Percentiles rank a stretch among this genome's conserved stretches.
Evolutionary conservation across 805 yeast genomes (phyloP).

Genomic region (Hemisphaericaspora nanyangensis): DNA sequence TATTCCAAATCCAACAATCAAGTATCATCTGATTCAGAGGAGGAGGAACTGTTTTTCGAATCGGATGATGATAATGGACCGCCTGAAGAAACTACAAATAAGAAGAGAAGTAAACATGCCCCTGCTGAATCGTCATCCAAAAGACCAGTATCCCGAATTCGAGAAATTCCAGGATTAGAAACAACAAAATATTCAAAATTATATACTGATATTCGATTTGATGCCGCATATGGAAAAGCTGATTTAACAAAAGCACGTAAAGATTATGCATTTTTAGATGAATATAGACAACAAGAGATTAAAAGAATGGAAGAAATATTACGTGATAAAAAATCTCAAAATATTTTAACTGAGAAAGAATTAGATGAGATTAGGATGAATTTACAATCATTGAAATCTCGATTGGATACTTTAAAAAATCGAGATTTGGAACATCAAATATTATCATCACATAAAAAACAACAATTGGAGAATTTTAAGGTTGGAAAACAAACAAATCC

Average conservation of each 20-base stretch:
- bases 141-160: conserved; percentile 60
- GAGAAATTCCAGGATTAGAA: conserved; percentile 68
- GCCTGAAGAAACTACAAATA: conserved; percentile 20
- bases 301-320: conserved; percentile 52
- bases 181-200: conserved; percentile 35
- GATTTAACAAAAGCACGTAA: conserved; percentile 64
- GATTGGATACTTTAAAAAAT: conserved; percentile 64
- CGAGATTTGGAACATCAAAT: conserved; percentile 73
- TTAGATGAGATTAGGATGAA: conserved; percentile 49
- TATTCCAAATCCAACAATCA: not conserved
- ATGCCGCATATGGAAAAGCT: conserved; percentile 83
- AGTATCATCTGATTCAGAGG: not conserved
- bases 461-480: conserved; percentile 44
- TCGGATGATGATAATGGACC: conserved; percentile 26
- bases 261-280: conserved; percentile 82
- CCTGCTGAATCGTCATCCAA: conserved; percentile 80
- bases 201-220: conserved; percentile 84
- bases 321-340: conserved; percentile 48
- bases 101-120: conserved; percentile 70
- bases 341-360: conserved; percentile 41
- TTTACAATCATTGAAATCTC: conserved; percentile 62
- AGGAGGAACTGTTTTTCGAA: conserved; percentile 6
- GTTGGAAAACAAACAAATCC: conserved; percentile 48
- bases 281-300: conserved; percentile 76
- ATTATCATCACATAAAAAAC: conserved; percentile 53